These are phyloP conservation scores for Solanum pennellii DNA, from an alignment of 257 asterid genomes.

Conservation along the genomic window DNA sequence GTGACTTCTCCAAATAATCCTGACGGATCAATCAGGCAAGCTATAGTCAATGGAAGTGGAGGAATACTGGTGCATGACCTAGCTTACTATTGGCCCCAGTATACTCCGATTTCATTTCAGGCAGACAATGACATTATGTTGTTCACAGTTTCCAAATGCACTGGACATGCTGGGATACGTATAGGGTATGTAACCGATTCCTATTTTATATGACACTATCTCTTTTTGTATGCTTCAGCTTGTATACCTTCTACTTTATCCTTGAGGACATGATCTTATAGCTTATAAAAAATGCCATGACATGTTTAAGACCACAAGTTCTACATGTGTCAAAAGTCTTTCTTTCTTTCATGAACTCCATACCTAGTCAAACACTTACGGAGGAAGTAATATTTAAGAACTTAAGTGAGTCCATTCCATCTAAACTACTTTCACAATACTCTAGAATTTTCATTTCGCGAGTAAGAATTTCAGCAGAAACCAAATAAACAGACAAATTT, in stretches of 20 bases:
- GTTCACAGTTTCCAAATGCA: conserved; percentile 80
- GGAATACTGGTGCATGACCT: conserved; percentile 55
- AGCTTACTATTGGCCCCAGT: conserved; percentile 97
- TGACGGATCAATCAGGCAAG: conserved; percentile 59
- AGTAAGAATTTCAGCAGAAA: background rate
- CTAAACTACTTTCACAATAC: background rate
- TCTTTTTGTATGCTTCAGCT: background rate
- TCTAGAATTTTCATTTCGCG: background rate
- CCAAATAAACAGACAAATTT: background rate
- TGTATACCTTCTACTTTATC: background rate
- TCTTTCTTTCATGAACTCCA: background rate
- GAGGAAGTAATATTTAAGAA: background rate
- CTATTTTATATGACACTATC: background rate
- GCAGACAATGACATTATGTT: conserved; percentile 83
- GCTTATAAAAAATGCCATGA: background rate
- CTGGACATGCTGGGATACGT: conserved; percentile 92
- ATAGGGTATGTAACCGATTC: conserved; percentile 43
- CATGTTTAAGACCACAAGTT: background rate
- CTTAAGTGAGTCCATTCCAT: background rate
- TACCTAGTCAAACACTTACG: background rate
- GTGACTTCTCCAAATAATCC: conserved; percentile 95
- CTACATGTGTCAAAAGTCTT: background rate
- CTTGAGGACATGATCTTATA: background rate
- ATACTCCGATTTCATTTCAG: conserved; percentile 52
- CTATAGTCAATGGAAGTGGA: conserved; percentile 47